phyloP scores from a whole-genome alignment of 768 basidiomycete genomes.

The Sporobolomyces pararoseus region DNA sequence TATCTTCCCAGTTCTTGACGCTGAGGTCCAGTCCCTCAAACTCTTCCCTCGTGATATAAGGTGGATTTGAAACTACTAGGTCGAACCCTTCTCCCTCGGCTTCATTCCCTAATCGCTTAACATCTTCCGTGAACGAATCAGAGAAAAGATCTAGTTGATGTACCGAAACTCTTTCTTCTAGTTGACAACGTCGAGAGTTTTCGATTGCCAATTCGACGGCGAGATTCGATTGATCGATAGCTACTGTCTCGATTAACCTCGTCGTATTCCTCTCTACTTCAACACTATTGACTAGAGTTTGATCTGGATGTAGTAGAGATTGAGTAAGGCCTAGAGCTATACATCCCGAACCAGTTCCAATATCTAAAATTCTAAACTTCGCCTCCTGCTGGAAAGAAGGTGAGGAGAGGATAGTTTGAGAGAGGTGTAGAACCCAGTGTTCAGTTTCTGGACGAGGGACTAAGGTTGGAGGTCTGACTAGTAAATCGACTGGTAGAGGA shows the following conservation, averaged over 20 bases:
- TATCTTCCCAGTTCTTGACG: slow-evolving; percentile 76
- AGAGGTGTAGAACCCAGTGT: slow-evolving; percentile 65
- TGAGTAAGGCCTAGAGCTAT: slow-evolving; percentile 80
- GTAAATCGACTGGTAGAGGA: slow-evolving; percentile 60
- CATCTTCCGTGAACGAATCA: slow-evolving; percentile 4
- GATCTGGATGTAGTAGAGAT: slow-evolving; percentile 53
- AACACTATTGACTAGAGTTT: not conserved
- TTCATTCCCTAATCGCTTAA: not conserved
- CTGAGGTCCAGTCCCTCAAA: slow-evolving; percentile 63
- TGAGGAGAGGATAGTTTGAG: slow-evolving; percentile 49
- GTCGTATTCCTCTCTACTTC: too few species aligned
- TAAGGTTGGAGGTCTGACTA: slow-evolving; percentile 70
- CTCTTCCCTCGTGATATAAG: slow-evolving; percentile 71
- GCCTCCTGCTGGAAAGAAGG: too few species aligned
- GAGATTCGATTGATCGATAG: slow-evolving; percentile 63
- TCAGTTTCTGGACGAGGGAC: slow-evolving; percentile 97
- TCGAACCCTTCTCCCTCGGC: slow-evolving; percentile 57
- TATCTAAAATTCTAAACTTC: slow-evolving; percentile 63
- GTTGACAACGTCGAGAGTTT: slow-evolving; percentile 49
- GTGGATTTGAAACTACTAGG: slow-evolving; percentile 77
- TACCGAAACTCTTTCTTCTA: slow-evolving; percentile 42
- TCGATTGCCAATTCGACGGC: slow-evolving; percentile 58
- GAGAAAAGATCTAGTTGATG: slow-evolving; percentile 44
- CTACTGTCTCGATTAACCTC: not conserved
- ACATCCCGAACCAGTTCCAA: slow-evolving; percentile 89